phyloP scores from a whole-genome alignment of 148 eudicot genomes.

The Chenopodium formosanum region DNA sequence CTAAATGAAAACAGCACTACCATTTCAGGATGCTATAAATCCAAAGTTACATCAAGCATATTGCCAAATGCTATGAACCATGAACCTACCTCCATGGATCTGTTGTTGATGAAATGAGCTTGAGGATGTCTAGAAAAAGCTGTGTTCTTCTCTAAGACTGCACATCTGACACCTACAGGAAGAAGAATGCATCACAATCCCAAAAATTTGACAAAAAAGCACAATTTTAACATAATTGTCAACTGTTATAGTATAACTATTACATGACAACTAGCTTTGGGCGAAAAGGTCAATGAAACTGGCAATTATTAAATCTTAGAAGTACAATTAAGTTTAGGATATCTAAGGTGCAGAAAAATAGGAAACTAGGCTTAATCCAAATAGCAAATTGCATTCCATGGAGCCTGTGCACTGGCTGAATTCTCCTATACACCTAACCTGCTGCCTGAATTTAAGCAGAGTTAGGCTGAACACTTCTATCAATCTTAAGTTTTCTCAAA shows the following conservation, averaged over 20 bases:
- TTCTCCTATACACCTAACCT: too few relatives aligned
- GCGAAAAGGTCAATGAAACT: background rate
- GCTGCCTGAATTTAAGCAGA: too few relatives aligned
- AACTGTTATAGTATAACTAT: background rate
- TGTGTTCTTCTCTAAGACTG: slow-evolving; percentile 70
- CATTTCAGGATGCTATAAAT: slow-evolving; percentile 25
- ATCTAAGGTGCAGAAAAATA: background rate
- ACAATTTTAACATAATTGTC: too few relatives aligned
- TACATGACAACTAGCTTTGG: background rate
- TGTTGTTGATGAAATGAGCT: slow-evolving; percentile 95
- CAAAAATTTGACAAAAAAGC: background rate
- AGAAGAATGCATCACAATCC: background rate
- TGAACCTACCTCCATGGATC: slow-evolving; percentile 93
- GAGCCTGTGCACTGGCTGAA: too few relatives aligned
- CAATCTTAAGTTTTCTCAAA: too few relatives aligned
- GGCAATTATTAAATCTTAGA: background rate
- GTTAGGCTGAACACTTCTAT: too few relatives aligned
- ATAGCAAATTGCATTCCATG: too few relatives aligned
- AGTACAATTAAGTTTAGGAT: background rate
- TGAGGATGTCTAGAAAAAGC: slow-evolving; percentile 82
- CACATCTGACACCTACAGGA: slow-evolving; percentile 72
- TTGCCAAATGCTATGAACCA: slow-evolving; percentile 14
- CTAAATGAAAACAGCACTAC: slow-evolving; percentile 47
- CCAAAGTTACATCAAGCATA: background rate
- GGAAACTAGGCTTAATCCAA: too few relatives aligned